phyloP scores from a whole-genome alignment of 495 filamentous ascomycete species.

The Arthonia radiata region DNA sequence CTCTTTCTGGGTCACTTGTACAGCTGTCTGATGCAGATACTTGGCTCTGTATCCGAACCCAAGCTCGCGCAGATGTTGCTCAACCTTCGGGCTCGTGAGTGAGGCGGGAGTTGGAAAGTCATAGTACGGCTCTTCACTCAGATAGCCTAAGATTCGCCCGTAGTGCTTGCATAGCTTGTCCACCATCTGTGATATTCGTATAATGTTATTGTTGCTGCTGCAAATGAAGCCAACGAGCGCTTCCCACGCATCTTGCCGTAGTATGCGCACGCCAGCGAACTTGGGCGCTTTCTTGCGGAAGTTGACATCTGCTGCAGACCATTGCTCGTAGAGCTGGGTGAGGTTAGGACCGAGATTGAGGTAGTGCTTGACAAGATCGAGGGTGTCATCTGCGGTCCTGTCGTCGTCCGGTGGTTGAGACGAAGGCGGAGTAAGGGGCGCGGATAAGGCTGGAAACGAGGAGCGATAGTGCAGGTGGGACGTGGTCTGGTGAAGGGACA shows the following conservation, averaged over 20 bases:
- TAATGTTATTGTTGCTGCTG: slow-evolving; percentile 97
- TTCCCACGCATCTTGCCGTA: slow-evolving; percentile 93
- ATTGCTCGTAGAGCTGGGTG: slow-evolving; percentile 54
- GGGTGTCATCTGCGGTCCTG: slow-evolving; percentile 47
- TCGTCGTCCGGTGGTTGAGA: slow-evolving; percentile 15
- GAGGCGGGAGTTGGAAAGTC: slow-evolving; percentile 63
- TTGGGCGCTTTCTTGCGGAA: slow-evolving; percentile 70
- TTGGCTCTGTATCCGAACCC: slow-evolving; percentile 91
- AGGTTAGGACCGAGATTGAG: slow-evolving; percentile 59
- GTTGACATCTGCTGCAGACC: slow-evolving; percentile 65
- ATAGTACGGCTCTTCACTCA: slow-evolving; percentile 49
- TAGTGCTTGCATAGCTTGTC: slow-evolving; percentile 76
- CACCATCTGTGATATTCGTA: slow-evolving; percentile 86
- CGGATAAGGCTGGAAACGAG: slow-evolving; percentile 22
- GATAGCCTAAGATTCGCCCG: slow-evolving; percentile 44
- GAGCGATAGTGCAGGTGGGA: slow-evolving; percentile 57
- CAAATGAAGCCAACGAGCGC: slow-evolving; percentile 85
- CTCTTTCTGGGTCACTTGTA: slow-evolving; percentile 38
- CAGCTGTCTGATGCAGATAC: slow-evolving; percentile 68
- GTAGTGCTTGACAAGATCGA: slow-evolving; percentile 46
- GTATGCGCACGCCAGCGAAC: slow-evolving; percentile 81
- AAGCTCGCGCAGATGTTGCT: slow-evolving; percentile 49
- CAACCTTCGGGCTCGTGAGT: slow-evolving; percentile 41
- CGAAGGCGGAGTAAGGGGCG: slow-evolving; percentile 10
- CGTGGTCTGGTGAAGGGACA: slow-evolving; percentile 66